These are phyloP conservation scores for Knoxia roxburghii DNA, from an alignment of 257 asterid species.

Conservation along the genomic window DNA sequence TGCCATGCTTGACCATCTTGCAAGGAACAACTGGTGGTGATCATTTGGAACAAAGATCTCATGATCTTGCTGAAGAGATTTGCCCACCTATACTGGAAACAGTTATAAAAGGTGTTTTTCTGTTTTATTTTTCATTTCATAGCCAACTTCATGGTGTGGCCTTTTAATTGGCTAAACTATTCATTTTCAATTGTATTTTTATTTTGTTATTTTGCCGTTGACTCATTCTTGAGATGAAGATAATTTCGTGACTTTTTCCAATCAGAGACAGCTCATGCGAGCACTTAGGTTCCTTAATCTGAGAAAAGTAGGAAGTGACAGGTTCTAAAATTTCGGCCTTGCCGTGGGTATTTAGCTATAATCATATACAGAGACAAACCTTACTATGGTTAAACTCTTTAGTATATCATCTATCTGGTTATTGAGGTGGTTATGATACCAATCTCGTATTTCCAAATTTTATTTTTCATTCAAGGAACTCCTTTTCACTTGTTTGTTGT, in stretches of 20 bases:
- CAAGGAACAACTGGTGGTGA: conserved; percentile 40
- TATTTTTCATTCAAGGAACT: too few relatives aligned
- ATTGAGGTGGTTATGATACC: too few relatives aligned
- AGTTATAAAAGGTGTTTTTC: conserved; percentile 67
- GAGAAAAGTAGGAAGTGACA: not conserved
- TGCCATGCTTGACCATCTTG: conserved; percentile 76
- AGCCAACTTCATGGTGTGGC: not conserved
- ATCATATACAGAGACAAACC: not conserved
- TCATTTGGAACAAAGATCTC: conserved; percentile 52
- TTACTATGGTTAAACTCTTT: not conserved
- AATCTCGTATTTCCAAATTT: too few relatives aligned
- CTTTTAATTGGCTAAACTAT: not conserved
- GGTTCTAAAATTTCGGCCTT: not conserved
- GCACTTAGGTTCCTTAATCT: not conserved
- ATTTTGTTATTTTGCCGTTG: not conserved
- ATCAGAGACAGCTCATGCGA: not conserved
- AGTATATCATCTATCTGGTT: not conserved
- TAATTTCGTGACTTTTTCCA: not conserved
- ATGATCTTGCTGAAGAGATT: conserved; percentile 59
- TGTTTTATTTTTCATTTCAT: conserved; percentile 2
- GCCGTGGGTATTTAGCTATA: not conserved
- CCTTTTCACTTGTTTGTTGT: too few relatives aligned
- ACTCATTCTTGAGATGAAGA: not conserved
- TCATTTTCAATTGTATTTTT: not conserved
- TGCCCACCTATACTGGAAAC: conserved; percentile 78